Base-by-base conservation (phyloP, 176 grass and related monocot species). In the Melocanna baccifera region DNA sequence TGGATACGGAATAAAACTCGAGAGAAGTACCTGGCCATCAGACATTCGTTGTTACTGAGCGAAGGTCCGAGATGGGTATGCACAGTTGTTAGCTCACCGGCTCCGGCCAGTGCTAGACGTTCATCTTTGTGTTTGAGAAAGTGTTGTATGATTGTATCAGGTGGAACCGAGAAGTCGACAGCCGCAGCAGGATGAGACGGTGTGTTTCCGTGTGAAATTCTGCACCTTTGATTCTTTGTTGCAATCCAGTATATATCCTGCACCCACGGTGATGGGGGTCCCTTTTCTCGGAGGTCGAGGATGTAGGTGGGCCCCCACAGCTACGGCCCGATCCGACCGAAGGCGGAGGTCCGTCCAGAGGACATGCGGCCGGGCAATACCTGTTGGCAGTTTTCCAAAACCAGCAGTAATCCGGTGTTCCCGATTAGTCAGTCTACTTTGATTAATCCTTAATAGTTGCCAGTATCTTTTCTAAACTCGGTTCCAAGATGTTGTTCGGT, bases 251-350 rank as follows among this genome's bases (percentile, higher is more conserved):
- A 29, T 56, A 69, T 45, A 76, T 57, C 20, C 1, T 62, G 19
- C 67, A 32, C 34, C 64, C 20, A 26, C 16, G 62, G 6, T 78
- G 56, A 10, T 61, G 36, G 57, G 81, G 62, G 12, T n/a, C n/a
- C 62, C 20, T 73, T 83, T 65, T 85, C 81, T 85, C 82, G 62
- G 82, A 85, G 10, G 71, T 81, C 62, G 83, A 85, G 77, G 83
- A 81, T 55, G 50, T 6, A 7, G 48, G 22, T 48, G 71, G 66
- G 6, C n/a, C 23, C n/a, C 48, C 46, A 3, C 20, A 3, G n/a
- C 5, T 28, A 15, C 73, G 9, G 48, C 14, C 36, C n/a, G 50
- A 36, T 19, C 3, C 26, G 37, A 39, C 4, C 77, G 77, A 69
- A 55, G 16, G 51, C 46, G 59, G 71, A 39, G 71, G 48, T 67